Evolutionary conservation across 495 filamentous ascomycete genomes (phyloP).

Genomic region (Talaromyces liani): DNA sequence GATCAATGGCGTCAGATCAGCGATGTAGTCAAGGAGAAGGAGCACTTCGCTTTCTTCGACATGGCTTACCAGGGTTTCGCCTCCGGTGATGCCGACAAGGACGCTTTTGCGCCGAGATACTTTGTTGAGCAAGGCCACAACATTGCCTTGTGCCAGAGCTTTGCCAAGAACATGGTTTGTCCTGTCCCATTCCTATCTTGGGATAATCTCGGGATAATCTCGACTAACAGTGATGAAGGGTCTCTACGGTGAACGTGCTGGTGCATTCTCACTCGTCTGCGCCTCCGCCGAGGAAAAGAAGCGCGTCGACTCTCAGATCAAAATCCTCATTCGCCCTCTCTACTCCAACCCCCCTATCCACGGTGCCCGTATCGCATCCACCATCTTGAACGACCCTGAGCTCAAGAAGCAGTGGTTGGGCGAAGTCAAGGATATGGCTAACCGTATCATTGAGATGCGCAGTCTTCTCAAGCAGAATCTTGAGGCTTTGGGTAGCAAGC

Average conservation of each 20-base stretch:
- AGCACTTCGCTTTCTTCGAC: slow-evolving; percentile 95
- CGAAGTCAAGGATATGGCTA: slow-evolving; percentile 98
- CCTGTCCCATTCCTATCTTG: slow-evolving; percentile 8
- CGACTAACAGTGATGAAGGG: slow-evolving; percentile 42
- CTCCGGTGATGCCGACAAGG: slow-evolving; percentile 80
- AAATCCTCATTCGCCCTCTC: slow-evolving; percentile 92
- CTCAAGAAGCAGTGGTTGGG: slow-evolving; percentile 91
- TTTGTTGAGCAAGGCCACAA: slow-evolving; percentile 90
- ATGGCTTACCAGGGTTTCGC: slow-evolving; percentile 99
- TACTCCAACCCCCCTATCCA: slow-evolving; percentile 98
- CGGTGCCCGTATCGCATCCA: slow-evolving; percentile 86
- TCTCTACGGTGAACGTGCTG: slow-evolving; percentile 96
- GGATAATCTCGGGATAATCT: too few relatives aligned
- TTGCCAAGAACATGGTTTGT: slow-evolving; percentile 97
- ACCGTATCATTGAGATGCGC: slow-evolving; percentile 98
- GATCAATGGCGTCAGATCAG: slow-evolving; percentile 93
- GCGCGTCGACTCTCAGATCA: slow-evolving; percentile 94
- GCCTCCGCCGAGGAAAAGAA: slow-evolving; percentile 84
- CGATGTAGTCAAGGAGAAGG: slow-evolving; percentile 79
- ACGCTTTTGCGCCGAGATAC: slow-evolving; percentile 87
- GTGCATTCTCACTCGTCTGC: slow-evolving; percentile 89
- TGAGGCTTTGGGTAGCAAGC: slow-evolving; percentile 86
- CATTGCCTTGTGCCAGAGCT: slow-evolving; percentile 84
- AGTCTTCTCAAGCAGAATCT: slow-evolving; percentile 86
- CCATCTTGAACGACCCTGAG: slow-evolving; percentile 81